Percentiles rank a stretch among this genome's conserved stretches.
These are phyloP conservation scores for Mycena latifolia DNA, from an alignment of 768 basidiomycete species.

Conservation along the genomic window DNA sequence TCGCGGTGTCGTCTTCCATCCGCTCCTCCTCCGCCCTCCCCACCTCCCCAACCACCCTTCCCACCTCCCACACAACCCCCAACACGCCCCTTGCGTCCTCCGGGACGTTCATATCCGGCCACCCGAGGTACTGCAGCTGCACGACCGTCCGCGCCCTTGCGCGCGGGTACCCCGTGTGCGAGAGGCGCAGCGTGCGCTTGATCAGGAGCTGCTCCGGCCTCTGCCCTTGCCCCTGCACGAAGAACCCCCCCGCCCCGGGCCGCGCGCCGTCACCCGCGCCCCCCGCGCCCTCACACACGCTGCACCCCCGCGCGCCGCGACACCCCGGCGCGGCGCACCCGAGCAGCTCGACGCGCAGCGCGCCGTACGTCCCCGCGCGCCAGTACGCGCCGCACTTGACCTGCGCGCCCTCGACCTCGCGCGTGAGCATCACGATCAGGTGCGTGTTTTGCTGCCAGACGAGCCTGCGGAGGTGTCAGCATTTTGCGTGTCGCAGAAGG, in stretches of 20 bases:
- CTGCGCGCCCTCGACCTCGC: constrained; percentile 88
- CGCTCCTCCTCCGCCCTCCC: neutral
- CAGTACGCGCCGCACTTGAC: constrained; percentile 96
- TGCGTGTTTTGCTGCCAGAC: constrained; percentile 96
- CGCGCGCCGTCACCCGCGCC: constrained; percentile 11
- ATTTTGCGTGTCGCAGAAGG: neutral
- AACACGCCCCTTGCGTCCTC: constrained; percentile 83
- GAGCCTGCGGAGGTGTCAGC: constrained; percentile 61
- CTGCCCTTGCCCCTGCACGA: too few relatives aligned
- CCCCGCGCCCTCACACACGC: neutral
- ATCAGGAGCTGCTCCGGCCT: constrained; percentile 47
- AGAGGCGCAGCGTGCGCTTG: constrained; percentile 76
- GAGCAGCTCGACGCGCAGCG: constrained; percentile 67
- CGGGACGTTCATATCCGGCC: constrained; percentile 98
- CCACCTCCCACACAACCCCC: constrained; percentile 80
- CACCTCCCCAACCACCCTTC: constrained; percentile 53
- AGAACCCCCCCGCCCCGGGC: too few relatives aligned
- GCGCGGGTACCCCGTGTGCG: constrained; percentile 70
- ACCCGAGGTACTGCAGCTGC: constrained; percentile 93
- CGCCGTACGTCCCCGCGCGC: constrained; percentile 77
- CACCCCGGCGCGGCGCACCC: constrained; percentile 39
- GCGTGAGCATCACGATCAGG: constrained; percentile 97
- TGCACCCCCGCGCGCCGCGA: constrained; percentile 26
- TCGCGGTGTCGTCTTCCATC: neutral
- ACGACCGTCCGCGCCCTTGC: constrained; percentile 75